A percentile compares a stretch with the other conserved stretches of the same genome.
Conservation (phyloP, 1,139 yeast genomes). For the Yarrowia galli region DNA sequence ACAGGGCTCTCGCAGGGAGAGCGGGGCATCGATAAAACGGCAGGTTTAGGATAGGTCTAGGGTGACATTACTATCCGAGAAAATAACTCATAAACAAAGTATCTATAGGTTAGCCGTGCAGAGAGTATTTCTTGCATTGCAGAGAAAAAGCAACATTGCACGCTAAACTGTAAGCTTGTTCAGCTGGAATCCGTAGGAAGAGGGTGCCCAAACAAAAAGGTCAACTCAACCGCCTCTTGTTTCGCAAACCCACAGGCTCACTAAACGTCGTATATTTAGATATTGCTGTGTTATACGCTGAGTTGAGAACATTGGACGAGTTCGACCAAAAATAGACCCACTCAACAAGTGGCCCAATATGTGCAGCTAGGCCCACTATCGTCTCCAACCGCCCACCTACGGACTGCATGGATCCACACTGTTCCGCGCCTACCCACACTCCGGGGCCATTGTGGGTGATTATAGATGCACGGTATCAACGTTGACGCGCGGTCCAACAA, state of each 20-base stretch:
- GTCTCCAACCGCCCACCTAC: not conserved
- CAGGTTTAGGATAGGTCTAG: not conserved
- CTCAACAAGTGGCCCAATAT: not conserved
- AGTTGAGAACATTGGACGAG: not conserved
- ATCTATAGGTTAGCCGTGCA: not conserved
- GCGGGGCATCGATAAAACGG: not conserved
- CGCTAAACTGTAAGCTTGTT: not conserved
- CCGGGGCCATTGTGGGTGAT: not conserved
- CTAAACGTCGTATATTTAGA: constrained; percentile 16
- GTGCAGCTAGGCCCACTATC: not conserved
- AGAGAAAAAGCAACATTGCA: not conserved
- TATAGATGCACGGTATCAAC: not conserved
- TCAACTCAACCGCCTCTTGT: not conserved
- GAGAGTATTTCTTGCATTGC: constrained; percentile 1
- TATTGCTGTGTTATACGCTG: not conserved
- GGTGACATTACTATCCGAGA: not conserved
- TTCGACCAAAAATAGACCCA: not conserved
- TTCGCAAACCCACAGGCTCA: not conserved
- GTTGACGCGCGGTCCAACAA: not conserved
- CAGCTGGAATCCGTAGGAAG: too few species aligned
- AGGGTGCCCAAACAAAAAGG: not conserved
- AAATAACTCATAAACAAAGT: not conserved
- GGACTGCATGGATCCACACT: not conserved
- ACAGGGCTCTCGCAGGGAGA: not conserved
- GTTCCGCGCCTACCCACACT: not conserved